phyloP scores from a whole-genome alignment of 352 stramenopile species.

The Pythium apleroticum region DNA sequence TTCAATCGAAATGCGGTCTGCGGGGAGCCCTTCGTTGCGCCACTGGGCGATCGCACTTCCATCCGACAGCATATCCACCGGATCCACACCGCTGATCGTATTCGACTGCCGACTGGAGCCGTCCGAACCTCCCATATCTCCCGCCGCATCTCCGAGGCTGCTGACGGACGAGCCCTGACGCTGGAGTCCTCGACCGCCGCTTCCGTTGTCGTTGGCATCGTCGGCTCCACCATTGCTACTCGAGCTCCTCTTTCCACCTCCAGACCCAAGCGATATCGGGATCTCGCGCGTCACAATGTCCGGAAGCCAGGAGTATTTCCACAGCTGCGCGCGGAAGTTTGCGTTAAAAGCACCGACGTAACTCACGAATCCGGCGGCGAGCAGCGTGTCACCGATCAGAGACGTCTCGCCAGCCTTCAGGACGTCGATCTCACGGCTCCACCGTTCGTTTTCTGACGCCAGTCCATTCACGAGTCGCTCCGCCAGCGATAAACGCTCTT shows the following conservation, averaged over 20 bases:
- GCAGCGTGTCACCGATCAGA: conserved; percentile 85
- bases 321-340: conserved; percentile 78
- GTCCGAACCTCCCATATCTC: conserved; percentile 5
- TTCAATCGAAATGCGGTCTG: conserved; percentile 91
- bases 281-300: conserved; percentile 88
- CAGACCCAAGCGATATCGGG: conserved; percentile 50
- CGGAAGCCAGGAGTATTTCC: conserved; percentile 84
- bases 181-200: background rate
- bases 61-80: conserved; percentile 84
- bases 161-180: conserved; percentile 14
- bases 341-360: conserved; percentile 93
- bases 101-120: background rate
- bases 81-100: conserved; percentile 55
- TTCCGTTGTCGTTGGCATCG: background rate
- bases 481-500: conserved; percentile 85
- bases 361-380: conserved; percentile 89
- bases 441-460: conserved; percentile 87
- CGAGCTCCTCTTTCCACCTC: background rate
- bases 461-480: conserved; percentile 89
- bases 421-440: conserved; percentile 86
- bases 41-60: conserved; percentile 85
- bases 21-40: conserved; percentile 91
- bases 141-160: conserved; percentile 1
- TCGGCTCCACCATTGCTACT: conserved; percentile 3
- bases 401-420: conserved; percentile 69